phyloP scores from a whole-genome alignment of 176 grass and related monocot genomes.

The Carex myosuroides region DNA sequence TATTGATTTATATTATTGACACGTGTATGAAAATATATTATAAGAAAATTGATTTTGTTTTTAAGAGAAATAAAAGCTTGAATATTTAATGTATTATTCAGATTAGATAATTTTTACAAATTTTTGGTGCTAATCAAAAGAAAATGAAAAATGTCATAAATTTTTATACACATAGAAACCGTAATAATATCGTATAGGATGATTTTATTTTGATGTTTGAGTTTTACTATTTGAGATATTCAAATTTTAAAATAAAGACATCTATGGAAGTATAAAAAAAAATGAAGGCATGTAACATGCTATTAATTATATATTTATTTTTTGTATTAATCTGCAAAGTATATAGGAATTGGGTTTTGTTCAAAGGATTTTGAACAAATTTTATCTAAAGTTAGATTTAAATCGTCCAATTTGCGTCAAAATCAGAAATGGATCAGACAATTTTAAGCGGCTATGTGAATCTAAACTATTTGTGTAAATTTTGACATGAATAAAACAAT shows the following conservation, averaged over 20 bases:
- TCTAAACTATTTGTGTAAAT: no score
- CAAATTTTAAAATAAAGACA: background rate
- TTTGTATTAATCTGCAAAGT: background rate
- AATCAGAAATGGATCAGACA: no score
- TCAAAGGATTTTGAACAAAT: background rate
- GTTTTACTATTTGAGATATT: background rate
- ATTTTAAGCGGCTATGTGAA: no score
- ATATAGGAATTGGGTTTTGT: background rate
- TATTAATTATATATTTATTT: background rate
- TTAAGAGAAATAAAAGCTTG: background rate
- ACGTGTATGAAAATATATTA: background rate
- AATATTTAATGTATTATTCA: background rate
- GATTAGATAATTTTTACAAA: background rate
- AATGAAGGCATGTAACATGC: background rate
- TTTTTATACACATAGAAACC: background rate
- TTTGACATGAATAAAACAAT: no score
- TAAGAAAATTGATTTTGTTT: background rate
- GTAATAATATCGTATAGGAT: background rate
- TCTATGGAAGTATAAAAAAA: background rate
- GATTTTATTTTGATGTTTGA: background rate
- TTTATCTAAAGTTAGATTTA: background rate
- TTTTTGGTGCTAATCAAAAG: background rate
- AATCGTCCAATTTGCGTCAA: background rate
- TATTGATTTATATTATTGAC: background rate
- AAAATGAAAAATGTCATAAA: background rate